These are phyloP conservation scores for Coemansia sp. DNA, from an alignment of 192 early-diverging fungal genomes.

Conservation along the genomic window DNA sequence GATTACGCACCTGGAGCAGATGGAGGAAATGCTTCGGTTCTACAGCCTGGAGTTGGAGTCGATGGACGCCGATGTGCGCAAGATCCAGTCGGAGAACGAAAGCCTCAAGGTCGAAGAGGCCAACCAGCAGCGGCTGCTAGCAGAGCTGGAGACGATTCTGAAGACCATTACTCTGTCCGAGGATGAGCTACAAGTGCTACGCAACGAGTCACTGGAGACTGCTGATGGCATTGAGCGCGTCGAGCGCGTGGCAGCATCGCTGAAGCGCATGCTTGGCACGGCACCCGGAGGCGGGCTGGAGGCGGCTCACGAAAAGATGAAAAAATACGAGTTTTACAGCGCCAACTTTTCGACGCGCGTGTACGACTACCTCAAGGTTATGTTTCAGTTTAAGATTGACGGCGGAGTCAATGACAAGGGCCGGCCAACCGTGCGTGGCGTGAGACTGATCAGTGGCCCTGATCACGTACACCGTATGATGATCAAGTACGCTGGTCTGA, in stretches of 20 bases:
- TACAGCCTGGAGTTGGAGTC: conserved; percentile 87
- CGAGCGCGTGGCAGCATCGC: conserved; percentile 61
- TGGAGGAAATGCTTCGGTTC: conserved; percentile 82
- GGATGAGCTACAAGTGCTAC: conserved; percentile 59
- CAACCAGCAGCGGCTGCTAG: conserved; percentile 83
- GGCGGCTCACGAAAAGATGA: conserved; percentile 62
- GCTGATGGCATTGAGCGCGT: conserved; percentile 58
- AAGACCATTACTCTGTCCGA: conserved; percentile 63
- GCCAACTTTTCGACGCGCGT: conserved; percentile 63
- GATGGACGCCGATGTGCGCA: conserved; percentile 93
- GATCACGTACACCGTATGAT: conserved; percentile 63
- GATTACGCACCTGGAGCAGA: conserved; percentile 73
- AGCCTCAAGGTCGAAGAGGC: conserved; percentile 81
- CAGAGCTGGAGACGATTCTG: conserved; percentile 81
- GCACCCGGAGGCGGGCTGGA: conserved; percentile 54
- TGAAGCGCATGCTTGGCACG: conserved; percentile 66
- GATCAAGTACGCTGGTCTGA: conserved; percentile 63
- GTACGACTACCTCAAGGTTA: conserved; percentile 62
- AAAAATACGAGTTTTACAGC: conserved; percentile 63
- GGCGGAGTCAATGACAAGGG: conserved; percentile 53
- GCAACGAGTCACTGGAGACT: conserved; percentile 64
- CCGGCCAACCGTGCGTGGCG: conserved; percentile 17
- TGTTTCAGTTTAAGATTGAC: conserved; percentile 65
- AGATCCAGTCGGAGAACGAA: conserved; percentile 91
- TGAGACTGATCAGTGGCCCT: conserved; percentile 53